Conservation (phyloP, 106 monocot genomes). For the Posidonia australis region DNA sequence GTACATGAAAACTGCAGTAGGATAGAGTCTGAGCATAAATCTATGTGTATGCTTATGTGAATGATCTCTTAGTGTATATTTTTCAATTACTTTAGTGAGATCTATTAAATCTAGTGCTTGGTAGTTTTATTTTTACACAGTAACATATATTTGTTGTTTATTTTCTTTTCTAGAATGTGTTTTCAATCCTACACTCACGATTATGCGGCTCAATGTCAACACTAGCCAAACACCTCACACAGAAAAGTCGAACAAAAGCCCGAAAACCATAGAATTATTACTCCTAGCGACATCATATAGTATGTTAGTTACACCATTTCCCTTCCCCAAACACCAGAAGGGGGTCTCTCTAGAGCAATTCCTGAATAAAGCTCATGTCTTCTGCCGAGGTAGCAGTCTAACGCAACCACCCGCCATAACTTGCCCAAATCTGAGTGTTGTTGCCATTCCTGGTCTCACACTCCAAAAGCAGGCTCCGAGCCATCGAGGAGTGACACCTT, state of each 20-base stretch:
- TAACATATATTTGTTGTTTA: too few species aligned
- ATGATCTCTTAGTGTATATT: too few species aligned
- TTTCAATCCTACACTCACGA: too few species aligned
- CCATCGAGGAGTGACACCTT: slow-evolving; percentile 43
- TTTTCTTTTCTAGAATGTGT: too few species aligned
- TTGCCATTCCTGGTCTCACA: slow-evolving; percentile 36
- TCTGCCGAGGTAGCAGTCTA: slow-evolving; percentile 82
- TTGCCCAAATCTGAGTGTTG: slow-evolving; percentile 45
- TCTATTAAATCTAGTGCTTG: too few species aligned
- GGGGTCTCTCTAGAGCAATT: slow-evolving; percentile 15
- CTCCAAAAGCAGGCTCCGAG: slow-evolving; percentile 46
- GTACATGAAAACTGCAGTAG: too few species aligned
- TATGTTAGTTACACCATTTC: slow-evolving; percentile 79
- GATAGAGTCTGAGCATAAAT: too few species aligned
- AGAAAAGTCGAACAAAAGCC: slow-evolving; percentile 38
- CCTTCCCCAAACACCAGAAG: slow-evolving; percentile 91
- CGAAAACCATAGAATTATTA: slow-evolving; percentile 43
- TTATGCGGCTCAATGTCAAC: background rate
- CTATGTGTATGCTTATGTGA: too few species aligned
- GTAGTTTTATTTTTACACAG: too few species aligned
- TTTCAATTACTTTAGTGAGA: too few species aligned
- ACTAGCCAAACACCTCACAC: slow-evolving; percentile 12
- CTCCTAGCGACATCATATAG: slow-evolving; percentile 86
- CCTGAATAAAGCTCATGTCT: slow-evolving; percentile 34
- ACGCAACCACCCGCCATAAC: slow-evolving; percentile 89